These are phyloP conservation scores for Ustilago xerochloae DNA, from an alignment of 1,284 basidiomycete genomes.

Conservation along the genomic window DNA sequence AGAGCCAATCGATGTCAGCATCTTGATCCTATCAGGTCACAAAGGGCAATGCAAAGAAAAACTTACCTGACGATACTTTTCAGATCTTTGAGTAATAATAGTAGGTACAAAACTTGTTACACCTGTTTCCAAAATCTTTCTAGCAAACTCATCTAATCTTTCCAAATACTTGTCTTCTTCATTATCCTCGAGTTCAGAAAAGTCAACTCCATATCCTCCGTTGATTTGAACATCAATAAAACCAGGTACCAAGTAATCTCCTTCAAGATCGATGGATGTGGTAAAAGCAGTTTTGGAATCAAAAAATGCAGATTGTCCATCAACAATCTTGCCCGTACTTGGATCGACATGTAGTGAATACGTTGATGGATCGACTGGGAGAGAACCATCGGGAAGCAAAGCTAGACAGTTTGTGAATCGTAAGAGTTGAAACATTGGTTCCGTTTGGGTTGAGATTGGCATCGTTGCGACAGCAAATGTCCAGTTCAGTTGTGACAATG, in stretches of 20 bases:
- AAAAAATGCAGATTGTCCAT: constrained; percentile 42
- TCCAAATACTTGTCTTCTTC: constrained; percentile 63
- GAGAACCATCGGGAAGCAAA: constrained; percentile 27
- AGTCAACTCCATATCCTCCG: constrained; percentile 89
- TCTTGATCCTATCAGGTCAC: no score
- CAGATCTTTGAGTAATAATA: constrained; percentile 30
- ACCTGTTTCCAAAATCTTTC: constrained; percentile 84
- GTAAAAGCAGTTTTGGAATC: constrained; percentile 10
- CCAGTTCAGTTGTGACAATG: neutral
- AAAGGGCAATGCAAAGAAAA: constrained; percentile 26
- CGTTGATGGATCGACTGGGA: constrained; percentile 11
- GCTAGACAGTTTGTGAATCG: constrained; percentile 46
- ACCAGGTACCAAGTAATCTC: constrained; percentile 74
- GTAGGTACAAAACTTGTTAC: constrained; percentile 78
- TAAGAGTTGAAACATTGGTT: constrained; percentile 3
- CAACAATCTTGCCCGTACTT: constrained; percentile 17
- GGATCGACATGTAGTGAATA: constrained; percentile 41
- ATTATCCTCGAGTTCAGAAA: constrained; percentile 74
- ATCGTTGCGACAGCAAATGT: neutral
- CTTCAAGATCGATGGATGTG: constrained; percentile 28
- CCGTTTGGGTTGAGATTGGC: constrained; percentile 1
- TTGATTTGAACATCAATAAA: constrained; percentile 85
- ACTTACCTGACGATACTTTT: constrained; percentile 46
- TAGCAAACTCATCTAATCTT: constrained; percentile 78
- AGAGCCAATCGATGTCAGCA: no score